phyloP scores from a whole-genome alignment of 495 filamentous ascomycete species.

The Trichoderma asperelloides region DNA sequence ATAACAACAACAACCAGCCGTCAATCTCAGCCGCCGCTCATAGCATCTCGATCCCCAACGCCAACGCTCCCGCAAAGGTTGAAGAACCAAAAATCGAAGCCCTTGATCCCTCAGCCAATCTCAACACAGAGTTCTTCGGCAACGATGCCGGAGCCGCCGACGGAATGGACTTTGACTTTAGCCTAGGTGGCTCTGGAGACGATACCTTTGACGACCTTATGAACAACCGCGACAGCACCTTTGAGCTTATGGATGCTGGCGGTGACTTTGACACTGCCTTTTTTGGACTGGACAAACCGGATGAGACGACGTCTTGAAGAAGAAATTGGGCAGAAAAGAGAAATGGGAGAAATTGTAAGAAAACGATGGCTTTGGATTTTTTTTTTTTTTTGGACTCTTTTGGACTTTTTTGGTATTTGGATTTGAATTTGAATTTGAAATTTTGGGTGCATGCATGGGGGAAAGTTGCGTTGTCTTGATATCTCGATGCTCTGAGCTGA shows the following conservation, averaged over 20 bases:
- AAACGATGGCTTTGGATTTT: background rate
- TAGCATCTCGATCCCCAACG: background rate
- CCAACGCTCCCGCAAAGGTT: background rate
- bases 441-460: background rate
- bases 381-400: background rate
- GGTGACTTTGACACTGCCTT: constrained; percentile 29
- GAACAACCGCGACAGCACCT: constrained; percentile 27
- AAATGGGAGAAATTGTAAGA: too few species aligned
- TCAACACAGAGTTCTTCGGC: constrained; percentile 21
- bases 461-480: too few species aligned
- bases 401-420: background rate
- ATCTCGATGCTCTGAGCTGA: too few species aligned
- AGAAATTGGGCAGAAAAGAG: too few species aligned
- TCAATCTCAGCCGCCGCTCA: background rate
- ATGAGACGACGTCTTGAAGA: background rate
- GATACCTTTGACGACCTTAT: constrained; percentile 36
- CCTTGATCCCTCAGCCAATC: constrained; percentile 27
- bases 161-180: constrained; percentile 10
- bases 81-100: constrained; percentile 19
- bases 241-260: constrained; percentile 18
- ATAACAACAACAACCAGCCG: background rate
- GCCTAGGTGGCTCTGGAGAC: constrained; percentile 20
- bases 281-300: constrained; percentile 13
- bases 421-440: background rate
- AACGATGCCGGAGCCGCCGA: constrained; percentile 26